These are phyloP conservation scores for sunflower (Helianthus annuus) DNA, from an alignment of 129 eudicot genomes.

Conservation along the genomic window HanXRQr2.0-SUNRISE NC_035434.2:26230653-26231152, in stretches of 20 bases:
- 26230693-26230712: too few species aligned
- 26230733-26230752: too few species aligned
- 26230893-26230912: background rate
- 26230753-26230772: too few species aligned
- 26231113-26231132: background rate
- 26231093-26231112: slow-evolving; percentile 1
- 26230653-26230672: background rate
- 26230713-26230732: too few species aligned
- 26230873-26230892: background rate
- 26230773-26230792: too few species aligned
- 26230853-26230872: background rate
- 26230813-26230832: too few species aligned
- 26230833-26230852: too few species aligned
- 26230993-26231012: background rate
- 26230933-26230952: background rate
- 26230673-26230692: too few species aligned
- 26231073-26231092: background rate
- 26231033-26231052: background rate
- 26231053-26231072: background rate
- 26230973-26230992: background rate
- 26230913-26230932: background rate
- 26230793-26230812: too few species aligned
- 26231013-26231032: background rate
- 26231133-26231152: background rate
- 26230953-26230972: background rate